A percentile compares a stretch with the other conserved stretches of the same genome.
These are phyloP conservation scores for Hypoxylon cercidicola DNA, from an alignment of 495 filamentous ascomycete species.

Conservation along the genomic window DNA sequence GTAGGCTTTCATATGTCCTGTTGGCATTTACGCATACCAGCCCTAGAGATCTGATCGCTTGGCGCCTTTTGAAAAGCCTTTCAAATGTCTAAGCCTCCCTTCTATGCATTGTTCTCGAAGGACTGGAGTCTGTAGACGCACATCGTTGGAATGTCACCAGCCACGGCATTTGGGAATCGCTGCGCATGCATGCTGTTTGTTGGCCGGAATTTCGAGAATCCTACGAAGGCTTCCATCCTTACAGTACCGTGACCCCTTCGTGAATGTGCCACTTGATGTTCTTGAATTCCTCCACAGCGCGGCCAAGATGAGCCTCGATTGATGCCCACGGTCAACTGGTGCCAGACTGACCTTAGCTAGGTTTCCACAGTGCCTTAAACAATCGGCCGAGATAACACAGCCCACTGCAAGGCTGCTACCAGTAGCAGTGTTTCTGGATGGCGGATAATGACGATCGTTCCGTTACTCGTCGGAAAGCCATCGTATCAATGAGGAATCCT, in stretches of 20 bases:
- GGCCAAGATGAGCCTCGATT: slow-evolving; percentile 8
- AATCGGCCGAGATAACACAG: background rate
- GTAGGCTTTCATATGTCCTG: slow-evolving; percentile 2
- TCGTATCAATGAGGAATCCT: background rate
- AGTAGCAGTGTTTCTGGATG: too few relatives aligned
- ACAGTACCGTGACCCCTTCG: too few relatives aligned
- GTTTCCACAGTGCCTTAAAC: background rate
- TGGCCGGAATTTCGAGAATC: too few relatives aligned
- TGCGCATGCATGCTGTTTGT: too few relatives aligned
- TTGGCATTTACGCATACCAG: slow-evolving; percentile 5
- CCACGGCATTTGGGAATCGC: slow-evolving; percentile 6
- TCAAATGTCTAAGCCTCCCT: slow-evolving; percentile 41
- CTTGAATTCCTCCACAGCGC: background rate
- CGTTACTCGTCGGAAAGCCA: background rate
- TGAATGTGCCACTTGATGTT: background rate
- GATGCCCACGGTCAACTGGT: background rate
- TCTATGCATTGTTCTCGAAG: slow-evolving; percentile 41
- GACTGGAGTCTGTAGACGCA: slow-evolving; percentile 16
- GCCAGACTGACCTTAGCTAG: slow-evolving; percentile 11
- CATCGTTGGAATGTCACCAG: slow-evolving; percentile 16
- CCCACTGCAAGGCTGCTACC: background rate
- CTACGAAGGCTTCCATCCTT: background rate
- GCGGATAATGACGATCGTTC: background rate
- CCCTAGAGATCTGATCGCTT: slow-evolving; percentile 29
- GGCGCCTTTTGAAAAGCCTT: slow-evolving; percentile 19